phyloP scores from a whole-genome alignment of 164 flowering plant species.

The Aristolochia fimbriata region DNA sequence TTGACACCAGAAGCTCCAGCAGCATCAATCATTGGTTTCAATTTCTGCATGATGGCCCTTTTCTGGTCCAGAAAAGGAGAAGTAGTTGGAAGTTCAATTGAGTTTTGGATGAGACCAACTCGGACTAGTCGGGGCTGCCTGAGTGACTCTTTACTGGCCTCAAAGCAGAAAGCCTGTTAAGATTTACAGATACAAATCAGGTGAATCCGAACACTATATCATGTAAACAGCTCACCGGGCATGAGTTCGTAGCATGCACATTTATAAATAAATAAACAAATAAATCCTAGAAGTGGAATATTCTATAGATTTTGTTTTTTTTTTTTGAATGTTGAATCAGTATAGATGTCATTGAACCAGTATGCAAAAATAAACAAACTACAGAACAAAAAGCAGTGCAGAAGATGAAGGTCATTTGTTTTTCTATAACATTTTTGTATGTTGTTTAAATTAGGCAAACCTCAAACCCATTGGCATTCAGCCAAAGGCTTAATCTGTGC shows the following conservation, averaged over 20 bases:
- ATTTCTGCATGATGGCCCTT: conserved; percentile 62
- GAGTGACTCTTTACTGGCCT: conserved; percentile 62
- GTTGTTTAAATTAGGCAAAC: too few species aligned
- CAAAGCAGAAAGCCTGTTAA: conserved; percentile 55
- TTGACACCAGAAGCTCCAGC: conserved; percentile 94
- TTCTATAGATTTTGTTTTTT: too few species aligned
- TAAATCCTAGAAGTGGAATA: not conserved
- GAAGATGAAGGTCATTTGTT: too few species aligned
- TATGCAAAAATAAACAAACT: not conserved
- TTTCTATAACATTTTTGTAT: too few species aligned
- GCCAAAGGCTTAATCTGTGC: too few species aligned
- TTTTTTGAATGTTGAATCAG: not conserved
- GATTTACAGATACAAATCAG: not conserved
- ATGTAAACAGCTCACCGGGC: not conserved
- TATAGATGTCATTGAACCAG: not conserved
- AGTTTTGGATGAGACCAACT: conserved; percentile 84
- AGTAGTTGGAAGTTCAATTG: conserved; percentile 70
- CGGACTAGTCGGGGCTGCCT: conserved; percentile 76
- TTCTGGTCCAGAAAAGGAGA: conserved; percentile 65
- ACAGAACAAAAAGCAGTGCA: too few species aligned
- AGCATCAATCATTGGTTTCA: conserved; percentile 72
- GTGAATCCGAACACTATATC: too few species aligned
- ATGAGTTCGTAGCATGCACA: not conserved
- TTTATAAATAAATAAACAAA: not conserved
- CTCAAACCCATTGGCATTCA: too few species aligned